These are phyloP conservation scores for Cyclotella kingstonii DNA, from an alignment of 108 stramenopile genomes.

Conservation along the genomic window DNA sequence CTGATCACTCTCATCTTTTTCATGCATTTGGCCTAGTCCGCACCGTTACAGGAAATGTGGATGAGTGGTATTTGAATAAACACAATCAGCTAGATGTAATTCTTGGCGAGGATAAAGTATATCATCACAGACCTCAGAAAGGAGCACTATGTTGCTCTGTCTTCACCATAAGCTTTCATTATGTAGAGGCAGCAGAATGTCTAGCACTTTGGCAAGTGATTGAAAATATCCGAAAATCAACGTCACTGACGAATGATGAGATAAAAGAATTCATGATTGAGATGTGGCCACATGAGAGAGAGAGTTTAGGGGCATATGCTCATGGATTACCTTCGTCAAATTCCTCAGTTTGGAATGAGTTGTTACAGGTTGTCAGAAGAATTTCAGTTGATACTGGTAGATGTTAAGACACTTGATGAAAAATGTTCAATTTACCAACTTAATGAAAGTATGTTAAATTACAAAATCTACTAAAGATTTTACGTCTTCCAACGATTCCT, in stretches of 20 bases:
- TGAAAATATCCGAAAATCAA: conserved; percentile 53
- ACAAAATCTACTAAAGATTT: too few relatives aligned
- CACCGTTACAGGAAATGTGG: conserved; percentile 66
- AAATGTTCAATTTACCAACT: background rate
- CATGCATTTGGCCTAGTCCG: conserved; percentile 73
- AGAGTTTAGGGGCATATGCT: conserved; percentile 67
- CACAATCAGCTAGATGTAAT: conserved; percentile 58
- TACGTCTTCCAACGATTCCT: too few relatives aligned
- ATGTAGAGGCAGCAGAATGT: conserved; percentile 79
- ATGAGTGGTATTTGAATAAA: conserved; percentile 83
- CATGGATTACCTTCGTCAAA: conserved; percentile 46
- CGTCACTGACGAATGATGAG: conserved; percentile 62
- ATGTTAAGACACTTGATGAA: conserved; percentile 6
- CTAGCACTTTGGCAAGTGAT: conserved; percentile 65
- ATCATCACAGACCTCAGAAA: conserved; percentile 43
- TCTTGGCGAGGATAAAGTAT: conserved; percentile 43
- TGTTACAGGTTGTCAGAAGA: conserved; percentile 28
- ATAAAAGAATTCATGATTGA: conserved; percentile 54
- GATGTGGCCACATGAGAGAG: conserved; percentile 64
- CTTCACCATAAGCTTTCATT: conserved; percentile 84
- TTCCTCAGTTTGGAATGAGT: conserved; percentile 29
- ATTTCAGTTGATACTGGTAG: conserved; percentile 18
- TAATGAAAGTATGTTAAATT: too few relatives aligned
- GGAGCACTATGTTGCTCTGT: conserved; percentile 69
- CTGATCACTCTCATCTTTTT: conserved; percentile 67